Conservation (phyloP, 129 eudicot species). For the Centaurea solstitialis region DNA sequence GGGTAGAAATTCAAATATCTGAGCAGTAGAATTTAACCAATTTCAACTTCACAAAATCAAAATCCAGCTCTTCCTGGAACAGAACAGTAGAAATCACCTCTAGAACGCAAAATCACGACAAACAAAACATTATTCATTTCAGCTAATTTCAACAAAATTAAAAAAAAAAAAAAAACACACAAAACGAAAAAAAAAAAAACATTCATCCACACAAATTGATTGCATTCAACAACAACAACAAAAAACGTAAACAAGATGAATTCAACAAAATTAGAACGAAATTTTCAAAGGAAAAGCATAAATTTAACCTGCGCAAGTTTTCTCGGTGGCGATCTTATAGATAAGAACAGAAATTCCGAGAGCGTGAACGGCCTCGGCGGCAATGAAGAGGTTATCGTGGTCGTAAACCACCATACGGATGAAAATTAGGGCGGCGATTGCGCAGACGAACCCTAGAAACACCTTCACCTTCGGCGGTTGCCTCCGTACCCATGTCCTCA, state of each 20-base stretch:
- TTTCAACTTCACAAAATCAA: constrained; percentile 3
- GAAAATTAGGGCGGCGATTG: constrained; percentile 52
- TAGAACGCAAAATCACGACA: background rate
- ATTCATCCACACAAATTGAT: background rate
- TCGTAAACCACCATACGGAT: constrained; percentile 66
- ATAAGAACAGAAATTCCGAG: constrained; percentile 69
- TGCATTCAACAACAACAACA: background rate
- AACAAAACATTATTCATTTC: background rate
- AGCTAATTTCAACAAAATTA: background rate
- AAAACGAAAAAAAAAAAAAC: background rate
- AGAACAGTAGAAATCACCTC: background rate
- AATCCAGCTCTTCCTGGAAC: too few species aligned
- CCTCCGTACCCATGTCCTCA: constrained; percentile 58
- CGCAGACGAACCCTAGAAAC: constrained; percentile 51
- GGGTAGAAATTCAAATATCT: background rate
- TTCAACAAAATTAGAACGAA: too few species aligned
- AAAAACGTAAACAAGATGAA: background rate
- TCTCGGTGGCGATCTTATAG: constrained; percentile 66
- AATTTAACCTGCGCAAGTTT: constrained; percentile 72
- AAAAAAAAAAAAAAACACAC: background rate
- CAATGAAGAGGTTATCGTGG: constrained; percentile 73
- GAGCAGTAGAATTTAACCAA: background rate
- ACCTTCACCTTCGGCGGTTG: constrained; percentile 81
- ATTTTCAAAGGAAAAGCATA: too few species aligned
- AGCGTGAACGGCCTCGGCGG: constrained; percentile 73